Conservation (phyloP, 1,284 basidiomycete species). For the Cystobasidiaceae sp. region DNA sequence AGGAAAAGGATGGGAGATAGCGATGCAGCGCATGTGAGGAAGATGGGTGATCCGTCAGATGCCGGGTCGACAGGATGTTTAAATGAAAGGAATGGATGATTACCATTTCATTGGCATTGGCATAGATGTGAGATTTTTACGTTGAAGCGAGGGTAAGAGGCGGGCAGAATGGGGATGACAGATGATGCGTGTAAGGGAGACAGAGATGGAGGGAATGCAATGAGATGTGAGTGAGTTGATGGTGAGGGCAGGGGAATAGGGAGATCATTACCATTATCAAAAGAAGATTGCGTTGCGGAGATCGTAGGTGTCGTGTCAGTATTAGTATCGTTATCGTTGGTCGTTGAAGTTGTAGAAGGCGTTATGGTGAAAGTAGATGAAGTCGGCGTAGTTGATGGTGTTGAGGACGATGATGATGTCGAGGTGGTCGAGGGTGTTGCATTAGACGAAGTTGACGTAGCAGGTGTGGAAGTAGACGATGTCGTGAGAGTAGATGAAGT, state of each 20-base stretch:
- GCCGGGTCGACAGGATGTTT: no score
- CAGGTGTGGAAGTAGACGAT: background rate
- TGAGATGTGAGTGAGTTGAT: no score
- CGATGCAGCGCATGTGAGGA: no score
- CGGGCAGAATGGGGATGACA: no score
- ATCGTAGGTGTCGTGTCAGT: background rate
- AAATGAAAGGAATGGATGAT: background rate
- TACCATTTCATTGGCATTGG: background rate
- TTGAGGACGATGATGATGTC: slow-evolving; percentile 4
- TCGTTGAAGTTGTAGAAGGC: slow-evolving; percentile 17
- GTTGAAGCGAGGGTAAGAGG: no score
- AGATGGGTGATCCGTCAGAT: no score
- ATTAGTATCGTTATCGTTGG: background rate
- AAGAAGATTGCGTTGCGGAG: no score
- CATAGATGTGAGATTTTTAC: background rate
- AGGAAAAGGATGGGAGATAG: no score
- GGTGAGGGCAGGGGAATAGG: no score
- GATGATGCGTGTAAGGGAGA: no score
- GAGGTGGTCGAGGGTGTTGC: slow-evolving; percentile 15
- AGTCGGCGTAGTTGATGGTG: slow-evolving; percentile 14
- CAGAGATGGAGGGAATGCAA: no score
- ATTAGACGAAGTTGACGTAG: background rate
- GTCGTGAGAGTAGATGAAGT: background rate
- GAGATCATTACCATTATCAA: no score
- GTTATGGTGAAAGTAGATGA: background rate